phyloP scores from a whole-genome alignment of 1,284 basidiomycete species.

The Mycena sp. region DNA sequence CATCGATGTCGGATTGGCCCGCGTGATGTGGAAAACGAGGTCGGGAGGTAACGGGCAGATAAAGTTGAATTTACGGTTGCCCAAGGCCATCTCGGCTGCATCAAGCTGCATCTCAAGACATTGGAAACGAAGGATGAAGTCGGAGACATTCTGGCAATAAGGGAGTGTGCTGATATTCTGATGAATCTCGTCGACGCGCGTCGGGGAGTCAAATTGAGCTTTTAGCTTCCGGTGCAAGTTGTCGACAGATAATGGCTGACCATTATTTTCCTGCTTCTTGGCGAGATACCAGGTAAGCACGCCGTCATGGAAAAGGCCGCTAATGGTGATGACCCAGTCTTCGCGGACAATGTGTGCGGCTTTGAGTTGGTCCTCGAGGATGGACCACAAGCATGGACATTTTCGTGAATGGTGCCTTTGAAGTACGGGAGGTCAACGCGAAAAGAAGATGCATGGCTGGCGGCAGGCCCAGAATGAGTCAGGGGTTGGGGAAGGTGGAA shows the following conservation, averaged over 20 bases:
- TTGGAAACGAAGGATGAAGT: constrained; percentile 3
- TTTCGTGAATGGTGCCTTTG: constrained; percentile 8
- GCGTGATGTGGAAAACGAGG: constrained; percentile 3
- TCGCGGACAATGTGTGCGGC: constrained; percentile 3
- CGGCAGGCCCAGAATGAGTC: no score
- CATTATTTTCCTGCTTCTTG: constrained; percentile 10
- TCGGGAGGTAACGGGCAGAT: background rate
- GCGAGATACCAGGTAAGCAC: constrained; percentile 16
- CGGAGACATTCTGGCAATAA: background rate
- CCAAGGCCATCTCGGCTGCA: constrained; percentile 7
- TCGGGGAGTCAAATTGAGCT: constrained; percentile 1
- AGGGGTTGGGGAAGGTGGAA: no score
- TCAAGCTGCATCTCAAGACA: constrained; percentile 11
- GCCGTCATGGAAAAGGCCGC: constrained; percentile 11
- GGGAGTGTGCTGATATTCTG: background rate
- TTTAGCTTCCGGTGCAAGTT: background rate
- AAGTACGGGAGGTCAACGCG: constrained; percentile 6
- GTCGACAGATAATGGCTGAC: background rate
- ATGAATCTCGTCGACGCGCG: background rate
- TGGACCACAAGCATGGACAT: constrained; percentile 11
- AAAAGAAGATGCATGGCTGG: background rate
- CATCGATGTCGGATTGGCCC: background rate
- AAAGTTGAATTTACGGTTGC: constrained; percentile 2
- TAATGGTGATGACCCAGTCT: constrained; percentile 13
- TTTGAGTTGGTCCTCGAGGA: constrained; percentile 17